Percentiles rank a stretch among this genome's conserved stretches.
Conservation (phyloP, 2,329 filamentous ascomycete genomes). For the Bertia moriformis region DNA sequence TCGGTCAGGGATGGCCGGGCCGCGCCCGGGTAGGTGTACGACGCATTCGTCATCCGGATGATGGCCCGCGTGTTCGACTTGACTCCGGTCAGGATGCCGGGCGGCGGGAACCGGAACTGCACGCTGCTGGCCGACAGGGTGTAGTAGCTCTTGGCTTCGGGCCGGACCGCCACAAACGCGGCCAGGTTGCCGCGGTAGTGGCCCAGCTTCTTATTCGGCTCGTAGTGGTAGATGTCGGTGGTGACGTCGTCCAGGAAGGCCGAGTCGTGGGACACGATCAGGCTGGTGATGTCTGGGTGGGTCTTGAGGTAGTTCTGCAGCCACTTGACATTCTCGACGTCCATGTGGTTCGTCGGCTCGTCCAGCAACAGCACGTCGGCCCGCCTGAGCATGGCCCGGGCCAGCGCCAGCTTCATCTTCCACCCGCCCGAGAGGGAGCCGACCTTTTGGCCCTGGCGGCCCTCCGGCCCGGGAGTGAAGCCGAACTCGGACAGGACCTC, state of each 20-base stretch:
- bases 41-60: conserved; percentile 82
- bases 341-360: conserved; percentile 97
- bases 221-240: conserved; percentile 98
- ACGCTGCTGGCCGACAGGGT: conserved; percentile 76
- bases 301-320: conserved; percentile 85
- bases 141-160: conserved; percentile 96
- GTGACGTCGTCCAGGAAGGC: conserved; percentile 93
- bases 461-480: conserved; percentile 79
- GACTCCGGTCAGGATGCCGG: conserved; percentile 84
- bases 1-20: conserved; percentile 76
- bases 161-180: conserved; percentile 74
- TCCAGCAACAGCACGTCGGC: conserved; percentile 94
- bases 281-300: conserved; percentile 89
- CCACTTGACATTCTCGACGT: conserved; percentile 93
- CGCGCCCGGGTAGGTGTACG: conserved; percentile 84
- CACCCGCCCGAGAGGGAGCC: conserved; percentile 93
- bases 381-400: conserved; percentile 87
- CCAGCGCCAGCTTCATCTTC: conserved; percentile 99
- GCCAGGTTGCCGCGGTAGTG: conserved; percentile 73
- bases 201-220: conserved; percentile 81
- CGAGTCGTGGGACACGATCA: conserved; percentile 98
- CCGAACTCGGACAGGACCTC: conserved; percentile 80
- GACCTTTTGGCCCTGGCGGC: conserved; percentile 76
- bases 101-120: conserved; percentile 95
- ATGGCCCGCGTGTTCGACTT: conserved; percentile 91